Percentiles rank a stretch among this genome's conserved stretches.
Conservation (phyloP, 768 basidiomycete genomes). For the Pisolithus microcarpus region DNA sequence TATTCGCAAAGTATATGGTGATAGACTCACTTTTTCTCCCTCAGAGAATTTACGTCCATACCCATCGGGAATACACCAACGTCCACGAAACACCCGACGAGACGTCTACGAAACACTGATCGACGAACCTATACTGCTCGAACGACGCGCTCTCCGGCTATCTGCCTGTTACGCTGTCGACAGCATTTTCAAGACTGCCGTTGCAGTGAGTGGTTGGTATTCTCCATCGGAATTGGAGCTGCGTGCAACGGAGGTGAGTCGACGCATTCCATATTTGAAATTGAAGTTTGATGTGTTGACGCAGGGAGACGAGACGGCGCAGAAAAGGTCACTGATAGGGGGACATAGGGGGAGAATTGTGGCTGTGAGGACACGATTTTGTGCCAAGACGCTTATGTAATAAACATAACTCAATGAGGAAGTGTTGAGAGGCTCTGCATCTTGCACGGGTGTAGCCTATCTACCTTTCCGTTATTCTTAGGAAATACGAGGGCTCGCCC, state of each 20-base stretch:
- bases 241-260: conserved; percentile 20
- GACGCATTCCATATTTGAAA: conserved; percentile 31
- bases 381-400: no score
- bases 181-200: conserved; percentile 80
- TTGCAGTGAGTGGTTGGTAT: conserved; percentile 53
- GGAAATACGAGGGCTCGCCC: no score
- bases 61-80: conserved; percentile 90
- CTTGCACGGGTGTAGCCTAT: no score
- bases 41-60: conserved; percentile 67
- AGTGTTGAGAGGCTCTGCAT: no score
- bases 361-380: no score
- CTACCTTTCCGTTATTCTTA: no score
- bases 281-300: no score
- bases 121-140: conserved; percentile 83
- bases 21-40: conserved; percentile 51
- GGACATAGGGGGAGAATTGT: no score
- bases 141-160: conserved; percentile 67
- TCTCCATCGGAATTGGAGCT: conserved; percentile 27
- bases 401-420: no score
- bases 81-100: conserved; percentile 74
- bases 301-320: no score
- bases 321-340: no score
- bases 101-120: conserved; percentile 80
- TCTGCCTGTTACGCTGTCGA: conserved; percentile 55
- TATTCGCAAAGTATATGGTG: conserved; percentile 14